Conservation (phyloP, 768 basidiomycete species). For the Lactarius sp. region DNA sequence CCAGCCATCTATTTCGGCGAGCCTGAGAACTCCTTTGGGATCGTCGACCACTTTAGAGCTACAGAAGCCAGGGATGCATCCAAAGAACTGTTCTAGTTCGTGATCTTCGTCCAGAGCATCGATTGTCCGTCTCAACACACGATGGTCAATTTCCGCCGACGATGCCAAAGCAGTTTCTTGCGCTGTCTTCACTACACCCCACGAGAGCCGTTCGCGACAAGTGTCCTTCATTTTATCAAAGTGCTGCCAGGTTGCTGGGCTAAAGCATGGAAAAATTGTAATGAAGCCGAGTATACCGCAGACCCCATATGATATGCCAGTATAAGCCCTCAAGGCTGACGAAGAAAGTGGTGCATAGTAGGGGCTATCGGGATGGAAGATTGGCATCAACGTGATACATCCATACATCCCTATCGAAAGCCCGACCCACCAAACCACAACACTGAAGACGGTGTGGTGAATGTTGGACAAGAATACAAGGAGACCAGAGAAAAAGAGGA, state of each 20-base stretch:
- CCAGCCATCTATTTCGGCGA: background rate
- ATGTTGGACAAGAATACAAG: constrained; percentile 5
- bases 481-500: constrained; percentile 20
- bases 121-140: background rate
- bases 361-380: background rate
- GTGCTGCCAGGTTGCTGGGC: background rate
- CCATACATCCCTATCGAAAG: background rate
- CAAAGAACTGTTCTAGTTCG: background rate
- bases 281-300: background rate
- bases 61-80: background rate
- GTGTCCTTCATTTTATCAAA: background rate
- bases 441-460: constrained; percentile 1
- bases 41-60: background rate
- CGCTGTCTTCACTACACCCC: background rate
- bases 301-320: background rate
- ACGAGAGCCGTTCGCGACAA: background rate
- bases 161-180: background rate
- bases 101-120: background rate
- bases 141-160: background rate
- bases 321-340: background rate
- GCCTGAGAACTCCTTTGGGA: background rate
- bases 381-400: constrained; percentile 1
- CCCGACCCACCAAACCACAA: background rate
- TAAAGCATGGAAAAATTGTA: too few relatives aligned
- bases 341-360: constrained; percentile 2